Evolutionary conservation across 371 early-diverging fungal genomes (phyloP).

Genomic region (Mycotypha africana): DNA sequence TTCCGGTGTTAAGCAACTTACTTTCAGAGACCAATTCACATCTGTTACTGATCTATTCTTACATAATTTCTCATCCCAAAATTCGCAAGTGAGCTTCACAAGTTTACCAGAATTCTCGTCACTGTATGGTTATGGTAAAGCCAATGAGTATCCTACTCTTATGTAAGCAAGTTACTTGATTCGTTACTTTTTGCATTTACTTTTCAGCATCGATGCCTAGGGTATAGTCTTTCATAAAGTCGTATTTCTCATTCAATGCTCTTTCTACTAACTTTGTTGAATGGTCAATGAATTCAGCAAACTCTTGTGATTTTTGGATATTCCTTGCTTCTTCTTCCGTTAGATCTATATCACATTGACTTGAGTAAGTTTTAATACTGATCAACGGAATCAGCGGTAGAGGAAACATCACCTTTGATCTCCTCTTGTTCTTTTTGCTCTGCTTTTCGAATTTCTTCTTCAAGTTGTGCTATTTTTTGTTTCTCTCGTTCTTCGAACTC

Average conservation of each 20-base stretch:
- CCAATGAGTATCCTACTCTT: too few relatives aligned
- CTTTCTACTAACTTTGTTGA: conserved; percentile 87
- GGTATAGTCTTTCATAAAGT: conserved; percentile 93
- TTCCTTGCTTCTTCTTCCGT: conserved; percentile 74
- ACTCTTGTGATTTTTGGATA: conserved; percentile 71
- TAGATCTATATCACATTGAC: conserved; percentile 60
- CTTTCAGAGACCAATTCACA: conserved; percentile 88
- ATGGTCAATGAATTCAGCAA: conserved; percentile 81
- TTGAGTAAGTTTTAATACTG: too few relatives aligned
- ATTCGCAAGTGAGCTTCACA: conserved; percentile 65
- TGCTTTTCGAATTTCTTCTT: conserved; percentile 53
- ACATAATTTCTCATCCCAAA: conserved; percentile 79
- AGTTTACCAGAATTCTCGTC: conserved; percentile 64
- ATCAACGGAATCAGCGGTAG: too few relatives aligned
- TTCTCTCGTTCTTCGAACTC: conserved; percentile 60
- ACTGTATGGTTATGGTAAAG: too few relatives aligned
- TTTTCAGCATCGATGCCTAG: conserved; percentile 56
- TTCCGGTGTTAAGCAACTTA: too few relatives aligned
- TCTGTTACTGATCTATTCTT: conserved; percentile 87
- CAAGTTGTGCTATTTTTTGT: conserved; percentile 49
- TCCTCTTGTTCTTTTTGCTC: conserved; percentile 47
- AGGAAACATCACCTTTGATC: conserved; percentile 23
- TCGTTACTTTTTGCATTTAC: conserved; percentile 25
- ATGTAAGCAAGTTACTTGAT: not conserved
- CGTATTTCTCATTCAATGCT: conserved; percentile 86